phyloP scores from a whole-genome alignment of 1,139 yeast genomes.

The Diutina mesorugosa region DNA sequence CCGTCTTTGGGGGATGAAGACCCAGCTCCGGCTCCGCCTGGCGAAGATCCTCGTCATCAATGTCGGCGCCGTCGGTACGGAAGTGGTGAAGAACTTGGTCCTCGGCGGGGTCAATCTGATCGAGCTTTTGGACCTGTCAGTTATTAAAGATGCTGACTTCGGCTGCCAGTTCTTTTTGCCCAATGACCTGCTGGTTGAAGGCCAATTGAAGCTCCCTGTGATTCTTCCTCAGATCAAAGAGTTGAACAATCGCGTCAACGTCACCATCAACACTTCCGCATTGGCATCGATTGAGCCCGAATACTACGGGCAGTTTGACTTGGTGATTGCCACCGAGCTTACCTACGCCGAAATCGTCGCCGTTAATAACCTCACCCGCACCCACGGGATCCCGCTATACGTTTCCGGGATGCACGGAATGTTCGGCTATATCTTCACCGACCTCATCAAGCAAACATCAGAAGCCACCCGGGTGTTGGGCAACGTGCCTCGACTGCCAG shows the following conservation, averaged over 20 bases:
- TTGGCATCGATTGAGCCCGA: slow-evolving; percentile 12
- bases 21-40: slow-evolving; percentile 69
- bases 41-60: slow-evolving; percentile 60
- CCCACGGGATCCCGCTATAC: slow-evolving; percentile 50
- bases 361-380: slow-evolving; percentile 44
- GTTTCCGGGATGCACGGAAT: slow-evolving; percentile 64
- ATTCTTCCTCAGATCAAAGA: slow-evolving; percentile 46
- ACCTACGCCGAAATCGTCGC: slow-evolving; percentile 23
- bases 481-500: slow-evolving; percentile 30
- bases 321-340: slow-evolving; percentile 68
- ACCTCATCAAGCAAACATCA: slow-evolving; percentile 53
- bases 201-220: slow-evolving; percentile 40
- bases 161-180: slow-evolving; percentile 73
- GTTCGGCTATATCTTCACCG: slow-evolving; percentile 73
- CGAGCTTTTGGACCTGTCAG: slow-evolving; percentile 51
- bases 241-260: slow-evolving; percentile 64
- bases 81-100: slow-evolving; percentile 71
- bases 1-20: slow-evolving; percentile 91
- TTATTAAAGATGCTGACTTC: slow-evolving; percentile 49
- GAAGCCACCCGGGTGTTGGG: slow-evolving; percentile 30
- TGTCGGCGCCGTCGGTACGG: slow-evolving; percentile 65
- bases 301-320: slow-evolving; percentile 49
- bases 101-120: slow-evolving; percentile 80
- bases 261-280: slow-evolving; percentile 25
- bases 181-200: slow-evolving; percentile 32